Percentiles rank a stretch among this genome's conserved stretches.
phyloP scores from a whole-genome alignment of 345 rosid genomes.

The Syzygium aqueum region DNA sequence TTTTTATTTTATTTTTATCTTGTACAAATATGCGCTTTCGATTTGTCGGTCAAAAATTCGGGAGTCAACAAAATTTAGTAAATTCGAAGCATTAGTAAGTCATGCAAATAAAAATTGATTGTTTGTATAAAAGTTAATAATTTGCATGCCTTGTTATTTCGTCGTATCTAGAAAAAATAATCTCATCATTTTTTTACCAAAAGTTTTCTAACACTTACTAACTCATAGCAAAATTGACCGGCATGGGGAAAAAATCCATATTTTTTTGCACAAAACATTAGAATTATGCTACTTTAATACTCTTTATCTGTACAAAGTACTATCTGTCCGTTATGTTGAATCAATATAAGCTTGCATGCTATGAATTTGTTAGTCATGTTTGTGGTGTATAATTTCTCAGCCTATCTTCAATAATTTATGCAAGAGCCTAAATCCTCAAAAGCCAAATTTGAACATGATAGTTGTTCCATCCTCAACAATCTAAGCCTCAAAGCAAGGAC shows the following conservation, averaged over 20 bases:
- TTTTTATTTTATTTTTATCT: neutral
- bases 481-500: neutral
- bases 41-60: neutral
- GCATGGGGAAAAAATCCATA: accelerated
- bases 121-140: neutral
- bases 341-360: neutral
- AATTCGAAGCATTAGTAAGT: neutral
- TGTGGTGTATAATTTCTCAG: neutral
- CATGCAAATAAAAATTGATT: neutral
- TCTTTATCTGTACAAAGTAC: neutral
- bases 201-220: neutral
- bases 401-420: neutral
- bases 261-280: neutral
- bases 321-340: neutral
- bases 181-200: neutral
- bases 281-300: neutral
- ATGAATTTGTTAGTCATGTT: neutral
- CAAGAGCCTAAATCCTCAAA: neutral
- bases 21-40: neutral
- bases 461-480: neutral
- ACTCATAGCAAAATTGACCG: neutral
- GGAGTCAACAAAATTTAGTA: neutral
- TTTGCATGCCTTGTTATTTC: neutral
- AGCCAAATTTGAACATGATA: neutral
- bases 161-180: neutral